Evolutionary conservation across 2,329 filamentous ascomycete genomes (phyloP), one percentile per base, ranked within the genome.

Genomic region (Fusarium avenaceum): DNA sequence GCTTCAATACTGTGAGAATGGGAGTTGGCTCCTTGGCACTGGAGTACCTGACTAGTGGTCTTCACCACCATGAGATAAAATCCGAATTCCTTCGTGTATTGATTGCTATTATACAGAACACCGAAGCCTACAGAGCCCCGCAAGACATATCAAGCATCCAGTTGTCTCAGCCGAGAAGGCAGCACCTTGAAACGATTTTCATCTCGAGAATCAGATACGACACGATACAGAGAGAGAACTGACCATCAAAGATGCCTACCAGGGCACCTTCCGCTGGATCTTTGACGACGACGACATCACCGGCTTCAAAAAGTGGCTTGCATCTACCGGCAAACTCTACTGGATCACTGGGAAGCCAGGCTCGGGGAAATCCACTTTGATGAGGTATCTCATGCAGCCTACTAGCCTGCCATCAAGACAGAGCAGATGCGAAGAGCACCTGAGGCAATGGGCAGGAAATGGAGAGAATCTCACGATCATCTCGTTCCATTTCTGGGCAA

Each of bases 261-360:
- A 62, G 2, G 52, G 47, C 10, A 69, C 65, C 0, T 68, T 68
- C 4, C 22, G 22, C 6, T 69, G 65, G 65, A 26, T 69, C 2
- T 57, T 65, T 3, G 14, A 46, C 3, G 17, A 49, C 3, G 11
- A 38, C 0, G 10, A 32, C 6, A 0, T 15, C 2, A 38, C 39
- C 0, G 28, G 52, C 1, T 69, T 69, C 24, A 55, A 15, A 7
- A 17, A 60, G 0, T 69, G 65, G 65, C 61, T 69, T 5, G 20
- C 22, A 24, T 63, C 66, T 0, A 11, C 44, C 0, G 32, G 38
- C 6, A 14, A 24, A 2, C 38, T 68, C 10, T 63, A 69, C 11
- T 69, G 65, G 66, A 57, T 69, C 14, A 65, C 56, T 0, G 66
- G 66, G 0, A 69, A 69, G 3, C 44, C 65, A 5, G 66, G 65